These are phyloP conservation scores for Diplocarpon rosae DNA, from an alignment of 2,329 filamentous ascomycete genomes.

Conservation along the genomic window DNA sequence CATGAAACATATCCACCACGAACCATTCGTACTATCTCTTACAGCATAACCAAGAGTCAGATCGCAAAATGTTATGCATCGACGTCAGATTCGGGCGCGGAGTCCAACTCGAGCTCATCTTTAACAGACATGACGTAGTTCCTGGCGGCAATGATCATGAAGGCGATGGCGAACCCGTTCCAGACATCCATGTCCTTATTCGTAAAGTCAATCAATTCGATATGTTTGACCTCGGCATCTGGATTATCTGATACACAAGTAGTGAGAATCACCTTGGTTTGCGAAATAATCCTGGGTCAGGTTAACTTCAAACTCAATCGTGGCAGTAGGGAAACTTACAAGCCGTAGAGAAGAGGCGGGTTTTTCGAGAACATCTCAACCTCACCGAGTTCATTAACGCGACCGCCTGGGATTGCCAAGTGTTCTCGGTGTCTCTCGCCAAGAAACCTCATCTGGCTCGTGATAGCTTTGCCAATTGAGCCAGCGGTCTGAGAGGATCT, in stretches of 20 bases:
- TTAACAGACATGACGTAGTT: constrained; percentile 25
- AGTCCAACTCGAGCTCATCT: constrained; percentile 21
- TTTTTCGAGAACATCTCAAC: constrained; percentile 16
- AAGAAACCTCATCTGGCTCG: constrained; percentile 22
- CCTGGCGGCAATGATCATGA: constrained; percentile 23
- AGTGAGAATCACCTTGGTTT: constrained; percentile 20
- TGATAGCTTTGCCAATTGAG: constrained; percentile 16
- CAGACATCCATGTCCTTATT: constrained; percentile 25
- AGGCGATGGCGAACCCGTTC: constrained; percentile 28
- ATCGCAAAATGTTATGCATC: constrained; percentile 11
- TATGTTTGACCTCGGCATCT: constrained; percentile 17
- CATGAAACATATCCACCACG: not conserved
- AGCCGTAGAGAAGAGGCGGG: constrained; percentile 27
- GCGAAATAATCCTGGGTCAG: too few species aligned
- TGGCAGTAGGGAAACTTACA: constrained; percentile 6
- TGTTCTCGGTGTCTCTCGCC: constrained; percentile 21
- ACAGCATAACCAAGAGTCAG: not conserved
- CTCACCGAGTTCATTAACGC: constrained; percentile 14
- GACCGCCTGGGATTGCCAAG: constrained; percentile 11
- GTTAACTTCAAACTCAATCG: not conserved
- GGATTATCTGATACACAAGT: constrained; percentile 25
- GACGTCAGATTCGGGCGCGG: constrained; percentile 14
- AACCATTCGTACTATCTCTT: not conserved
- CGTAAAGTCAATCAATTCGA: constrained; percentile 25
- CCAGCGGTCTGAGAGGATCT: constrained; percentile 12